Percentiles rank a stretch among this genome's conserved stretches.
Conservation (phyloP, 2,329 filamentous ascomycete species). For the Berkeleyomyces rouxiae region DNA sequence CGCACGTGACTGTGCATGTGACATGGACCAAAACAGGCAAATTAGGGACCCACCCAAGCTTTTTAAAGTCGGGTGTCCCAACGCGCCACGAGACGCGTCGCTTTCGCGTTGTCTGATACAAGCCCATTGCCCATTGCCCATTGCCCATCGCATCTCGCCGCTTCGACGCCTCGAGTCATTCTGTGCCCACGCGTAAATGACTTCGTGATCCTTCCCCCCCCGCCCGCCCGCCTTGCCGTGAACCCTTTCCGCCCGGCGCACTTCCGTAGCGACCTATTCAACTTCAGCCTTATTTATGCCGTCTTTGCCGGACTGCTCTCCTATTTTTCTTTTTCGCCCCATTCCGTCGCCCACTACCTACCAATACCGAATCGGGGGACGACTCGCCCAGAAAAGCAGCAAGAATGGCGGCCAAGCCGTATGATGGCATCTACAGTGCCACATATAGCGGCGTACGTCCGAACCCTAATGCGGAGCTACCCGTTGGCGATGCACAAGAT, state of each 20-base stretch:
- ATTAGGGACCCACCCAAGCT: conserved; percentile 2
- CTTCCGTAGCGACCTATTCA: not conserved
- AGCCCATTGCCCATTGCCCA: not conserved
- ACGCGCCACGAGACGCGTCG: conserved; percentile 1
- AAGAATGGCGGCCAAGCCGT: not conserved
- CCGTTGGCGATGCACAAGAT: not conserved
- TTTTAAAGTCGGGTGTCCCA: not conserved
- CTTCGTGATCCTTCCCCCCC: not conserved
- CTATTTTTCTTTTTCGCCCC: not conserved
- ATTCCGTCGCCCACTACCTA: not conserved
- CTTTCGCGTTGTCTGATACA: not conserved
- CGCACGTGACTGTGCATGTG: conserved; percentile 6
- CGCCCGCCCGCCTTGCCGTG: not conserved
- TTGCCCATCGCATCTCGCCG: no score
- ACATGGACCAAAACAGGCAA: conserved; percentile 6
- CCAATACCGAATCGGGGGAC: not conserved
- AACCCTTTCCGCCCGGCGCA: not conserved
- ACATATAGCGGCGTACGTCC: conserved; percentile 51
- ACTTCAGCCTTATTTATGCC: not conserved
- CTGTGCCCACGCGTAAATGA: not conserved
- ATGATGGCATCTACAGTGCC: conserved; percentile 41
- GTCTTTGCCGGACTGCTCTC: not conserved
- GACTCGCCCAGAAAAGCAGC: not conserved
- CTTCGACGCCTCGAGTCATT: not conserved
- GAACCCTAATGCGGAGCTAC: conserved; percentile 8